A percentile compares a stretch with the other conserved stretches of the same genome.
Conservation (phyloP, 495 filamentous ascomycete genomes). For the Penicillium silybi region DNA sequence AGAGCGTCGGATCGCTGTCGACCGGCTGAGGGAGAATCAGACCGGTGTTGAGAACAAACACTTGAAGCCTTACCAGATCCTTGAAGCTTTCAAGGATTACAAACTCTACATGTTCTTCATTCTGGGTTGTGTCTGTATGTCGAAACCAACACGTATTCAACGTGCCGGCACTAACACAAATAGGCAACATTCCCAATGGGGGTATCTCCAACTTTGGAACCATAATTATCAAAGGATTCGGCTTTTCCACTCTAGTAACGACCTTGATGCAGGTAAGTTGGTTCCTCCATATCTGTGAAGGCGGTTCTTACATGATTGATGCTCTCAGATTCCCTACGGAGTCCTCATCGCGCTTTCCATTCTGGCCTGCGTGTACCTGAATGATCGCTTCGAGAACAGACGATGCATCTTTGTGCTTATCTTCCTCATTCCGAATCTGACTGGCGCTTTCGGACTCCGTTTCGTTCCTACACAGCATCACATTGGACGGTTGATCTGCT, state of each 20-base stretch:
- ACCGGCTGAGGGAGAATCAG: conserved; percentile 56
- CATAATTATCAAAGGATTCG: conserved; percentile 59
- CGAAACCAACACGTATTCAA: not conserved
- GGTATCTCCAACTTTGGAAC: conserved; percentile 59
- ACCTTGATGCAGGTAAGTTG: conserved; percentile 42
- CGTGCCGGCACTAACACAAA: not conserved
- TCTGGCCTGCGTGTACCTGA: conserved; percentile 52
- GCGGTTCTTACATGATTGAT: conserved; percentile 7
- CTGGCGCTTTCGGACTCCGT: conserved; percentile 52
- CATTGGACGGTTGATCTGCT: conserved; percentile 52
- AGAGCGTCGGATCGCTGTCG: conserved; percentile 56
- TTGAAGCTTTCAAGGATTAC: conserved; percentile 54
- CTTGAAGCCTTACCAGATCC: conserved; percentile 55
- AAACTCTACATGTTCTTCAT: conserved; percentile 62
- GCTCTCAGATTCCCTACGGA: conserved; percentile 53
- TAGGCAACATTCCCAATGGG: conserved; percentile 44
- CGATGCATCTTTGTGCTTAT: conserved; percentile 52
- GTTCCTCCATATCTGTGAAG: not conserved
- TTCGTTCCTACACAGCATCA: conserved; percentile 44
- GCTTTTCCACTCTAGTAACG: conserved; percentile 51
- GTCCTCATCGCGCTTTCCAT: conserved; percentile 55
- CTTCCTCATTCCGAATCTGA: conserved; percentile 53
- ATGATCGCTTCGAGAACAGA: conserved; percentile 54
- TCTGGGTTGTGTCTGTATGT: conserved; percentile 45
- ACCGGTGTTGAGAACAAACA: conserved; percentile 64